phyloP scores from a whole-genome alignment of 202 grass and related monocot genomes.

The Panicum virgatum region DNA sequence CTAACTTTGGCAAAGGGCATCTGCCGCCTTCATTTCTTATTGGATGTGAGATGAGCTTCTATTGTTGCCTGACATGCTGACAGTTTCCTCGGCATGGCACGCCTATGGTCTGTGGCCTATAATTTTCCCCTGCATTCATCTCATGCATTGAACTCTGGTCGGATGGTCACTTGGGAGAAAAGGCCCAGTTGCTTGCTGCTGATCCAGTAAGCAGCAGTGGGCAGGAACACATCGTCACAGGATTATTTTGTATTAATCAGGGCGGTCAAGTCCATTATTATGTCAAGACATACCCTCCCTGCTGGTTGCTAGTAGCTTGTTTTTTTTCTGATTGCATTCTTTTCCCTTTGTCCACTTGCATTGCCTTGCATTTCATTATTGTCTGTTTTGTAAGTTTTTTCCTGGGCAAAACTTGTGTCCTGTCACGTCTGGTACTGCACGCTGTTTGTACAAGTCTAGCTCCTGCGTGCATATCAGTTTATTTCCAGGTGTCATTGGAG shows the following conservation, averaged over 20 bases:
- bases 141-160: slow-evolving; percentile 51
- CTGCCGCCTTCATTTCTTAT: slow-evolving; percentile 47
- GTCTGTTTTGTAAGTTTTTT: slow-evolving; percentile 52
- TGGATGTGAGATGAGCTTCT: slow-evolving; percentile 44
- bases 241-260: slow-evolving; percentile 55
- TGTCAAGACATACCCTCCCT: slow-evolving; percentile 28
- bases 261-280: slow-evolving; percentile 41
- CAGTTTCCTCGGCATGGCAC: slow-evolving; percentile 30
- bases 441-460: slow-evolving; percentile 31
- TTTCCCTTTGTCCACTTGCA: slow-evolving; percentile 35
- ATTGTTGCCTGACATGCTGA: slow-evolving; percentile 40
- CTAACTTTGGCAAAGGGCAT: slow-evolving; percentile 57
- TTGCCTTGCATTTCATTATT: slow-evolving; percentile 57
- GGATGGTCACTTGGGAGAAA: slow-evolving; percentile 42
- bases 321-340: slow-evolving; percentile 29
- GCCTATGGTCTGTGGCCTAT: slow-evolving; percentile 38
- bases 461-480: slow-evolving; percentile 30
- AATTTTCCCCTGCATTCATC: slow-evolving; percentile 43
- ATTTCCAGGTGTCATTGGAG: slow-evolving; percentile 27
- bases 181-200: slow-evolving; percentile 35
- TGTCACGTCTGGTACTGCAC: background rate
- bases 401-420: slow-evolving; percentile 31
- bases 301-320: slow-evolving; percentile 23
- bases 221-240: slow-evolving; percentile 22
- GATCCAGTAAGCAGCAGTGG: slow-evolving; percentile 36